Evolutionary conservation across 202 grass and related monocot genomes (phyloP), one percentile per base, ranked within the genome.

Genomic region (Setaria italica): DNA sequence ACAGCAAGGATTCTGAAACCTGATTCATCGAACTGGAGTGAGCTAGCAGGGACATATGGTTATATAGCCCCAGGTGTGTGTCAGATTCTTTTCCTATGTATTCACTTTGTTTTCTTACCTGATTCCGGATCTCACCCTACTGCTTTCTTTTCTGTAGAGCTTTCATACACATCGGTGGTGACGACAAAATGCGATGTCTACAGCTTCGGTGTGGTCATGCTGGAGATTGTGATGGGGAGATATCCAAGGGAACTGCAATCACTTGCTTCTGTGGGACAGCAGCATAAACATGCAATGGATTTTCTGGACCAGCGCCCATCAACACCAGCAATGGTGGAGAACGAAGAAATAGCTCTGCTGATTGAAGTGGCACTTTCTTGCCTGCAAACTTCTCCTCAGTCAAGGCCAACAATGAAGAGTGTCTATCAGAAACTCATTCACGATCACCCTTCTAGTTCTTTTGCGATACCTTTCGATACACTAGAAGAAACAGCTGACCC

Each of bases 141-240:
- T 6, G 41, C 5, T 42, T 42, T 42, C 5, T 42, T 86, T 35
- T 4, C 33, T 74, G 33, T 7, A 75, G 85, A 87, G 37, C 0
- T 81, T 4, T 67, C 77, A 0, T 87, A 87, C 69, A 87, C 67
- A 55, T 34, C 69, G 15, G 50, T 21, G 39, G 85, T 87, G 11
- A 87, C 69, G 4, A 37, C 80, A 69, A 87, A 87, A 64, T 81
- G 58, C 11, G 77, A 87, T 47, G 69, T 87, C 0, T 87, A 87
- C 8, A 81, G 85, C 25, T 87, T 87, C 5, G 77, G 77, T 6
- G 45, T 80, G 0, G 9, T 74, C 17, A 11, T 42, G 4, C 33
- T 80, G 0, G 68, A 80, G 48, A 47, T 80, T 17, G 1, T 80
- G 2, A 63, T 55, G 47, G 77, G 84, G 60, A 86, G 29, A 35